Evolutionary conservation across 2,329 filamentous ascomycete genomes (phyloP), one percentile per base, ranked within the genome.

Genomic region (Aspergillus sp.): DNA sequence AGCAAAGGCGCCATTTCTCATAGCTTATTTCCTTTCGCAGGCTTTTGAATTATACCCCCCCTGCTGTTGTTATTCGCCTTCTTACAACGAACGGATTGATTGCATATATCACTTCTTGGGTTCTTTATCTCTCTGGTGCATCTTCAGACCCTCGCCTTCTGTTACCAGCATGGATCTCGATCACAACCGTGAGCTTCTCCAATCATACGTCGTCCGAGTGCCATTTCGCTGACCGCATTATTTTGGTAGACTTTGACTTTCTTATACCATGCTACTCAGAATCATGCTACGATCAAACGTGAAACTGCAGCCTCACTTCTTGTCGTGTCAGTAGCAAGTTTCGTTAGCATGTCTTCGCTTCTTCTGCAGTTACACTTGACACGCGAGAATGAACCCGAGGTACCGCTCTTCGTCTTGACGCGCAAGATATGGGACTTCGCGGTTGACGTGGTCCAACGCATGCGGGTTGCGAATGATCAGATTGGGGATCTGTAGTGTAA

Each of bases 41-140:
- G 90, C 87, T 95, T 66, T 82, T 93, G 65, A 89, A 92, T 73
- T 95, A 93, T 76, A 91, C 90, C 13, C 89, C 90, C 39, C 71
- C 76, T 65, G 90, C 90, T 49, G 91, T 91, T 47, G 85, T 93
- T 60, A 87, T 95, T 57, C 89, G 90, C 49, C 86, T 95, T 44
- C 80, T 91, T 50, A 89, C 89, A 58, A 88, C 89, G 60, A 89
- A 88, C 71, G 85, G 85, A 55, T 81, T 90, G 59, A 91, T 91
- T 70, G 87, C 87, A 62, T 91, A 91, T 74, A 79, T 89, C 48
- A 91, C 89, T 22, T 88, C 88, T 52, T 87, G 85, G 77, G 84
- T 89, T 24, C 83, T 91, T 41, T 86, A 86, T 65, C 77, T 91
- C 36, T 85, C 85, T 7, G 89, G 89, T 59, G 88, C 86, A 56